Percentiles rank a stretch among this genome's conserved stretches.
These are phyloP conservation scores for Voacanga thouarsii DNA, from an alignment of 257 asterid species.

Conservation along the genomic window DNA sequence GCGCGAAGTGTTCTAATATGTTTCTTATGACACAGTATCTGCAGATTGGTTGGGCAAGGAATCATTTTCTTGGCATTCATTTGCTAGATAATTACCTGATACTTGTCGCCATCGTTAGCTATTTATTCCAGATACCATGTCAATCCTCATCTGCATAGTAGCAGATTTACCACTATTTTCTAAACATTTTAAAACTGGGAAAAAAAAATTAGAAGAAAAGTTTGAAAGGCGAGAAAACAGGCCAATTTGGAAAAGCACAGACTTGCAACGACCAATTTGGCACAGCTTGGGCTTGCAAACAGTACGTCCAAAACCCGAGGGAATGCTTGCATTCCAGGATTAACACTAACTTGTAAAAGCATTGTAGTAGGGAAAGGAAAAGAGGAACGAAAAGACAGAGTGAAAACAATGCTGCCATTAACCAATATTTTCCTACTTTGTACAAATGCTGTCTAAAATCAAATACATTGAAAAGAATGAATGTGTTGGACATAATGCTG, in stretches of 20 bases:
- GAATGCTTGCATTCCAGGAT: not conserved
- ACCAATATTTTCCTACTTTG: slow-evolving; percentile 42
- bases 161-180: too few species aligned
- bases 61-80: too few species aligned
- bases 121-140: too few species aligned
- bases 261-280: too few species aligned
- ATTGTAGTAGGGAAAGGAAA: not conserved
- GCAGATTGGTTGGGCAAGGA: too few species aligned
- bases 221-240: not conserved
- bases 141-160: too few species aligned
- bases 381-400: not conserved
- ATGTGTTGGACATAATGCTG: slow-evolving; percentile 21
- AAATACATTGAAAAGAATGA: slow-evolving; percentile 48
- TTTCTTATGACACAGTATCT: too few species aligned
- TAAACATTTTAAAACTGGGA: too few species aligned
- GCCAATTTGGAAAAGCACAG: not conserved
- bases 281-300: not conserved
- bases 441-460: slow-evolving; percentile 40
- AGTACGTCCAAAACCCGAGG: not conserved
- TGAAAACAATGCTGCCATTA: slow-evolving; percentile 30
- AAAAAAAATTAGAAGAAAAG: too few species aligned
- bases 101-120: too few species aligned
- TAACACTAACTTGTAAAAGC: not conserved
- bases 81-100: too few species aligned
- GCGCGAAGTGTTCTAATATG: not conserved